Percentiles rank a stretch among this genome's conserved stretches.
These are phyloP conservation scores for Kwoniella bestiolae DNA, from an alignment of 768 basidiomycete species.

Conservation along the genomic window DNA sequence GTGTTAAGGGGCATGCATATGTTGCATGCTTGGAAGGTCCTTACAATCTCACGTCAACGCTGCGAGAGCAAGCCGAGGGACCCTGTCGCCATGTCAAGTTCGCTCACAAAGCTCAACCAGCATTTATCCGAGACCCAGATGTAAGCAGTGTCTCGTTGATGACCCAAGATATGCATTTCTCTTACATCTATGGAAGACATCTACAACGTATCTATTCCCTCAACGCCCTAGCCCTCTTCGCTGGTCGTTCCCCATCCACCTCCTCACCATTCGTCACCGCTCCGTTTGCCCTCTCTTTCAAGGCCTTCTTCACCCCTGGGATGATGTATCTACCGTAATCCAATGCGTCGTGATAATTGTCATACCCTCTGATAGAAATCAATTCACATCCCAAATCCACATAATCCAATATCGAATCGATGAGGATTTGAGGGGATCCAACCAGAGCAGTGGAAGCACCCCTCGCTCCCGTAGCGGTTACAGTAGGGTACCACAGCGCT, in stretches of 20 bases:
- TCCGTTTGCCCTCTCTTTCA: conserved; percentile 26
- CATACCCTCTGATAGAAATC: conserved; percentile 45
- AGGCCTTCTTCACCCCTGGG: conserved; percentile 31
- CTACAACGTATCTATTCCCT: conserved; percentile 12
- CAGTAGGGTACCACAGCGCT: conserved; percentile 45
- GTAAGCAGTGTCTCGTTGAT: too few species aligned
- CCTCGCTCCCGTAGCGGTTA: conserved; percentile 39
- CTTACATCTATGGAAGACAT: neutral
- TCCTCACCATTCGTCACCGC: conserved; percentile 10
- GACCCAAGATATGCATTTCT: neutral
- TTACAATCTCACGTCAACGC: too few species aligned
- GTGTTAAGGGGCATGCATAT: too few species aligned
- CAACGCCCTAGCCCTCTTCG: conserved; percentile 19
- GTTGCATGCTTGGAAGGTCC: too few species aligned
- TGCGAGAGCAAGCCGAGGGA: too few species aligned
- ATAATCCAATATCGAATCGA: conserved; percentile 46
- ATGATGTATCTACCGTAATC: conserved; percentile 47
- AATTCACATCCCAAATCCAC: conserved; percentile 38
- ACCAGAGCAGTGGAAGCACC: conserved; percentile 44
- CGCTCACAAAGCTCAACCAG: too few species aligned
- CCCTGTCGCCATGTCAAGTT: too few species aligned
- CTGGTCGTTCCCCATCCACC: conserved; percentile 12
- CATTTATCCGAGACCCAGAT: too few species aligned
- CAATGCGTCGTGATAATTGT: conserved; percentile 44
- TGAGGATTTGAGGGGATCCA: conserved; percentile 37